phyloP scores from a whole-genome alignment of 306 rosid genomes.

The Medicago ruthenica region DNA sequence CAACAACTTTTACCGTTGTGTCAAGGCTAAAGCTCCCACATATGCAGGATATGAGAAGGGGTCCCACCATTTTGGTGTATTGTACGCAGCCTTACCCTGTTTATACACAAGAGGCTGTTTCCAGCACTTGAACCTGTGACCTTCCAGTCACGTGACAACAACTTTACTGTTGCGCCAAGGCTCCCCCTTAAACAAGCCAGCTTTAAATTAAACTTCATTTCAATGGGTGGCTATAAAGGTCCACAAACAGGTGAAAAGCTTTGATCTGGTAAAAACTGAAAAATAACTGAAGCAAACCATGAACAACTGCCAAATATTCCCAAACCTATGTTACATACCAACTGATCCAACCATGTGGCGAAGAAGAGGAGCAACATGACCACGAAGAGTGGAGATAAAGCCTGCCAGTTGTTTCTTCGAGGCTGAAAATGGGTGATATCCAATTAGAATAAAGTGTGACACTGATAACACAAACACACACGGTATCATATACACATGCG shows the following conservation, averaged over 20 bases:
- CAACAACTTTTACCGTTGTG: too few relatives aligned
- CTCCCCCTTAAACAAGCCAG: background rate
- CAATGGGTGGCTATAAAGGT: background rate
- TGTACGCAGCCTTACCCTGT: too few relatives aligned
- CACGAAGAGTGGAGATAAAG: conserved; percentile 77
- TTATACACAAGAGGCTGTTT: too few relatives aligned
- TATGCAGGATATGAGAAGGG: too few relatives aligned
- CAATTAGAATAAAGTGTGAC: conserved; percentile 17
- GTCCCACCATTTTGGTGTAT: too few relatives aligned
- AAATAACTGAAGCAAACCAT: conserved; percentile 15
- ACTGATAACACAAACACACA: background rate
- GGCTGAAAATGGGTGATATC: conserved; percentile 57
- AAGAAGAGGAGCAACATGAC: conserved; percentile 92
- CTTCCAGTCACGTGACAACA: too few relatives aligned
- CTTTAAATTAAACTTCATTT: conserved; percentile 24
- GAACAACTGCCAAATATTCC: conserved; percentile 7
- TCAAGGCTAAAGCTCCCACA: too few relatives aligned
- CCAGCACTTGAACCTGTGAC: too few relatives aligned
- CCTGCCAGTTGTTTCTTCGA: conserved; percentile 81
- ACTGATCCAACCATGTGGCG: conserved; percentile 95
- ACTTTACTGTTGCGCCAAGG: too few relatives aligned
- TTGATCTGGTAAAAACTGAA: background rate
- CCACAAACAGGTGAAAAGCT: conserved; percentile 10
- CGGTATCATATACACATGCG: background rate
- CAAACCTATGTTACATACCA: conserved; percentile 57